A percentile compares a stretch with the other conserved stretches of the same genome.
phyloP scores from a whole-genome alignment of 108 stramenopile genomes.

The Cylindrotheca closterium region DNA sequence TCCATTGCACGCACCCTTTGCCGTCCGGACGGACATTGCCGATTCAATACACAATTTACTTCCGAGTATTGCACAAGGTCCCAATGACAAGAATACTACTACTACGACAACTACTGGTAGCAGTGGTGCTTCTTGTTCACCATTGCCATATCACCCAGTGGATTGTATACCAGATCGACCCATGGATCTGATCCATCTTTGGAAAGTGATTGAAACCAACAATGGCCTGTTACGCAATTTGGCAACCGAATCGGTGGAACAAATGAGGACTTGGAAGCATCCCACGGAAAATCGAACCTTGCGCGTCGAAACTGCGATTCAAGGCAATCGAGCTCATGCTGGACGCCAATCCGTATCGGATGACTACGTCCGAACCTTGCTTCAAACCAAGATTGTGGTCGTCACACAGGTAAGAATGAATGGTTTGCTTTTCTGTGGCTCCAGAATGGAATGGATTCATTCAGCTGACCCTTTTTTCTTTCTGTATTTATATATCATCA shows the following conservation, averaged over 20 bases:
- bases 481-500: too few species aligned
- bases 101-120: not conserved
- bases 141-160: not conserved
- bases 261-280: not conserved
- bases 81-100: not conserved
- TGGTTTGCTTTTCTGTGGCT: too few species aligned
- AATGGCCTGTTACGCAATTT: constrained; percentile 12
- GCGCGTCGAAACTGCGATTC: constrained; percentile 7
- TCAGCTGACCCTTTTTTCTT: too few species aligned
- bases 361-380: constrained; percentile 21
- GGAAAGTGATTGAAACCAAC: constrained; percentile 4
- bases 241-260: constrained; percentile 2
- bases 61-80: not conserved
- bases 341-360: constrained; percentile 11
- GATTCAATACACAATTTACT: constrained; percentile 8
- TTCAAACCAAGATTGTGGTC: constrained; percentile 51
- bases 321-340: constrained; percentile 10
- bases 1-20: constrained; percentile 17
- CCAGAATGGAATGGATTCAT: too few species aligned
- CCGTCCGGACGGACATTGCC: constrained; percentile 27
- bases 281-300: not conserved
- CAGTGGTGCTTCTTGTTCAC: not conserved
- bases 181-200: constrained; percentile 36
- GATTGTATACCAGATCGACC: constrained; percentile 9
- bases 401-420: too few species aligned